Percentiles rank a stretch among this genome's conserved stretches.
Evolutionary conservation across 148 eudicot species (phyloP).

Genomic region (Rheum nobile): DNA sequence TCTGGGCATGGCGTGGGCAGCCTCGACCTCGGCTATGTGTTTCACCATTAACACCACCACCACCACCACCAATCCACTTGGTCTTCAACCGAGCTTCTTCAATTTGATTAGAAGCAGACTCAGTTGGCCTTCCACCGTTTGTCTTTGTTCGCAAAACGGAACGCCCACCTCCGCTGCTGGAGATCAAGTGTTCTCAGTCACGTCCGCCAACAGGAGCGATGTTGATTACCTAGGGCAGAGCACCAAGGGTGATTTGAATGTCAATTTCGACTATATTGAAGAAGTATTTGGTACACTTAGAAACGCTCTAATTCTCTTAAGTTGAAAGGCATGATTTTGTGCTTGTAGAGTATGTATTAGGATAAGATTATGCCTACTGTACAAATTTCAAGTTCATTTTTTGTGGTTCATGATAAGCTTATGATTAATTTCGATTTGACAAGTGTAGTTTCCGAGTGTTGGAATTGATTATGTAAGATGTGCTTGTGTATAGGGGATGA

Average conservation of each 20-base stretch:
- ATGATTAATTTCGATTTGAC: neutral
- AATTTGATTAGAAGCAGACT: neutral
- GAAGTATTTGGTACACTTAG: constrained; percentile 18
- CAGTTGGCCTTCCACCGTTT: neutral
- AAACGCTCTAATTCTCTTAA: neutral
- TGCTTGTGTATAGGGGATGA: constrained; percentile 25
- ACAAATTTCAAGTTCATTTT: neutral
- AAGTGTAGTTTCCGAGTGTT: neutral
- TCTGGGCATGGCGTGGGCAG: neutral
- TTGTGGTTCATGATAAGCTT: neutral
- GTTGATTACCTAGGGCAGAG: constrained; percentile 84
- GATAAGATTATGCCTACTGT: neutral
- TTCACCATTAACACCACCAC: neutral
- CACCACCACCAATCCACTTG: neutral
- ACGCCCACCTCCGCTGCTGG: constrained; percentile 12
- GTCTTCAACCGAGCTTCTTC: neutral
- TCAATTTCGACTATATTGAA: constrained; percentile 29
- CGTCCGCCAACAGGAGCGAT: constrained; percentile 31
- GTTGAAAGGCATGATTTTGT: neutral
- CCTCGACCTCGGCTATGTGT: neutral
- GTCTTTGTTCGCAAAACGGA: neutral
- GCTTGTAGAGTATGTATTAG: neutral
- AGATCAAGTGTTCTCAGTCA: constrained; percentile 35
- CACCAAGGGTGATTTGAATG: constrained; percentile 72
- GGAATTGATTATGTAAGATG: neutral